Percentiles rank a stretch among this genome's conserved stretches.
Conservation (phyloP, 2,329 filamentous ascomycete species). For the Arthrobotrys musiformis region DNA sequence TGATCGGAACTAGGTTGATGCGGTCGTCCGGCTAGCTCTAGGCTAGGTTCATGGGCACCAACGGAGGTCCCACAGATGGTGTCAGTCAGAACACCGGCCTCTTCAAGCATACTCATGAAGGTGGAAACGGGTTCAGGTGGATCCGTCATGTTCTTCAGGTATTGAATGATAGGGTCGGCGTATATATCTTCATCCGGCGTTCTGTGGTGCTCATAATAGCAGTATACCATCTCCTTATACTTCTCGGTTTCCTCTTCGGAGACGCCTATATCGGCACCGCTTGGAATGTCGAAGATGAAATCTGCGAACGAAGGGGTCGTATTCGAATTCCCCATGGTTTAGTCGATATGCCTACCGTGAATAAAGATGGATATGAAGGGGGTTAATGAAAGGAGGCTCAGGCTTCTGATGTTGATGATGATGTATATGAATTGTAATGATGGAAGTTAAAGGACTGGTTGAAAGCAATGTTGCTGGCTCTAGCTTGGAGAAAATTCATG, state of each 20-base stretch:
- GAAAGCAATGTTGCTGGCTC: too few species aligned
- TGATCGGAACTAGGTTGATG: neutral
- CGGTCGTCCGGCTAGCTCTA: neutral
- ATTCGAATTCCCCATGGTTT: neutral
- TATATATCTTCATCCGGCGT: neutral
- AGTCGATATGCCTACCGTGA: neutral
- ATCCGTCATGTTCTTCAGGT: neutral
- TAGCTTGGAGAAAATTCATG: too few species aligned
- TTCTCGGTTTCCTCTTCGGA: conserved; percentile 60
- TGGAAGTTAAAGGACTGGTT: too few species aligned
- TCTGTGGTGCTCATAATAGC: conserved; percentile 1
- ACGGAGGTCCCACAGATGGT: neutral
- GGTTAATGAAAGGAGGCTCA: too few species aligned
- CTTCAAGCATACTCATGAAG: conserved; percentile 1
- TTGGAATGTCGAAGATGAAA: conserved; percentile 18
- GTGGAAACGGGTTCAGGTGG: neutral
- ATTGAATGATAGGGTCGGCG: neutral
- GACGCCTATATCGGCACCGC: conserved; percentile 59
- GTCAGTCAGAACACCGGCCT: neutral
- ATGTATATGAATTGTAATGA: too few species aligned
- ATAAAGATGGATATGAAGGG: too few species aligned
- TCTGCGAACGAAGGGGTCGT: neutral
- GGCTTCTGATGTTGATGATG: too few species aligned
- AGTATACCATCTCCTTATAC: conserved; percentile 17
- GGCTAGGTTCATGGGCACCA: neutral